phyloP scores from a whole-genome alignment of 2,329 filamentous ascomycete species.

The Beauveria pseudobassiana region DNA sequence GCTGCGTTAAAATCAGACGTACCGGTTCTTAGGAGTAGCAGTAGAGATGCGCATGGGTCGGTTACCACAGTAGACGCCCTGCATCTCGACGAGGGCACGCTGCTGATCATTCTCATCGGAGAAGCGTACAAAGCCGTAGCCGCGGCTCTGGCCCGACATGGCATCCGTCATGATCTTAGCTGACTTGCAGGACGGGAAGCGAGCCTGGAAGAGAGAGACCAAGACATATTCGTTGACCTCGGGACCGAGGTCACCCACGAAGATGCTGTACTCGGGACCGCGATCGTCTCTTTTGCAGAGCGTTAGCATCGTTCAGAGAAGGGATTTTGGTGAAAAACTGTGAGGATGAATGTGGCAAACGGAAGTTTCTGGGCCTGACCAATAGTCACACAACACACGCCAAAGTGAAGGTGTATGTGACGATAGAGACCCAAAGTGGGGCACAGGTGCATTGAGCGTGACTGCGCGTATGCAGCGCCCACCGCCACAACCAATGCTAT shows the following conservation, averaged over 20 bases:
- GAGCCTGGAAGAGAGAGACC: conserved; percentile 92
- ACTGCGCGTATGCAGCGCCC: not conserved
- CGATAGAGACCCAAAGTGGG: conserved; percentile 6
- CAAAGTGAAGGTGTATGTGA: conserved; percentile 4
- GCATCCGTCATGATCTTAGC: conserved; percentile 99
- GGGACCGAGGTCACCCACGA: conserved; percentile 93
- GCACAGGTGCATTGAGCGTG: not conserved
- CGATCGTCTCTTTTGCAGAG: conserved; percentile 69
- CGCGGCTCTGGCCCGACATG: conserved; percentile 93
- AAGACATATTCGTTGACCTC: conserved; percentile 98
- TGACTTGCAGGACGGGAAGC: conserved; percentile 95
- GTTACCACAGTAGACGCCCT: conserved; percentile 98
- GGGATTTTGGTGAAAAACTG: not conserved
- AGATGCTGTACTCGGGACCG: conserved; percentile 93
- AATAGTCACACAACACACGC: not conserved
- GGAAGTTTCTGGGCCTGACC: not conserved
- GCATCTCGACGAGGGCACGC: conserved; percentile 93
- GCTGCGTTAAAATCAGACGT: conserved; percentile 17
- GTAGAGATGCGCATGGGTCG: conserved; percentile 97
- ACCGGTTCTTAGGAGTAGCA: conserved; percentile 90
- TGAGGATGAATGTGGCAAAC: conserved; percentile 6
- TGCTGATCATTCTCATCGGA: conserved; percentile 94
- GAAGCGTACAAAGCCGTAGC: conserved; percentile 97
- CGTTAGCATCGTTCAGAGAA: conserved; percentile 1
- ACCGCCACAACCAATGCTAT: not conserved